phyloP scores from a whole-genome alignment of 345 rosid species.

The Ceriops zippeliana region DNA sequence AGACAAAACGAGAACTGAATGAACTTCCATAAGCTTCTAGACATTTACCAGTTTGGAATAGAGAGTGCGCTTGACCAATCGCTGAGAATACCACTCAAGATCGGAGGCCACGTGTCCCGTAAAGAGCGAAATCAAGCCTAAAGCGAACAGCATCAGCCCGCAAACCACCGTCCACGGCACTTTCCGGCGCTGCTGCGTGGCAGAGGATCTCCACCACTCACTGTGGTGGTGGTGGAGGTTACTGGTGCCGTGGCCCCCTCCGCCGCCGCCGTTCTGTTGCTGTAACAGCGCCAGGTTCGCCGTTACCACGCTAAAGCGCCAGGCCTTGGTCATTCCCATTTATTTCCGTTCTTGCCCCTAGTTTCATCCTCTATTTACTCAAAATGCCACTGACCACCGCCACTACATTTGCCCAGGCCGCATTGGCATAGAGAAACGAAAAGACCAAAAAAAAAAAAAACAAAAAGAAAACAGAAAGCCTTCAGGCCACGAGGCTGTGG shows the following conservation, averaged over 20 bases:
- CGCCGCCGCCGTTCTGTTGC: slow-evolving; percentile 42
- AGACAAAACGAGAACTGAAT: too few relatives aligned
- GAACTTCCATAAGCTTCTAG: not conserved
- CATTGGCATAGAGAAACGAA: not conserved
- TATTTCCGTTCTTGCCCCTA: slow-evolving; percentile 18
- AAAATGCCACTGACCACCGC: slow-evolving; percentile 9
- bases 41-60: slow-evolving; percentile 51
- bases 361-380: slow-evolving; percentile 32
- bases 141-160: slow-evolving; percentile 77
- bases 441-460: too few relatives aligned
- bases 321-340: slow-evolving; percentile 55
- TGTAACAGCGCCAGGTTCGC: slow-evolving; percentile 58
- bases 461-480: too few relatives aligned
- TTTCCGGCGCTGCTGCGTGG: slow-evolving; percentile 25
- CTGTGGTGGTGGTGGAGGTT: slow-evolving; percentile 17
- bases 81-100: slow-evolving; percentile 94
- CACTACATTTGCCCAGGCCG: too few relatives aligned
- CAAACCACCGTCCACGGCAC: slow-evolving; percentile 50
- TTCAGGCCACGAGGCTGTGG: too few relatives aligned
- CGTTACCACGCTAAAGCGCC: slow-evolving; percentile 49
- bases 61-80: slow-evolving; percentile 53
- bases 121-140: slow-evolving; percentile 89
- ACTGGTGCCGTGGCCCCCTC: slow-evolving; percentile 18
- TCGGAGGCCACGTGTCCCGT: slow-evolving; percentile 92
- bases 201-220: slow-evolving; percentile 40